Evolutionary conservation across 140 eudicot species (phyloP).

Genomic region (Ambrosia hybrid): DNA sequence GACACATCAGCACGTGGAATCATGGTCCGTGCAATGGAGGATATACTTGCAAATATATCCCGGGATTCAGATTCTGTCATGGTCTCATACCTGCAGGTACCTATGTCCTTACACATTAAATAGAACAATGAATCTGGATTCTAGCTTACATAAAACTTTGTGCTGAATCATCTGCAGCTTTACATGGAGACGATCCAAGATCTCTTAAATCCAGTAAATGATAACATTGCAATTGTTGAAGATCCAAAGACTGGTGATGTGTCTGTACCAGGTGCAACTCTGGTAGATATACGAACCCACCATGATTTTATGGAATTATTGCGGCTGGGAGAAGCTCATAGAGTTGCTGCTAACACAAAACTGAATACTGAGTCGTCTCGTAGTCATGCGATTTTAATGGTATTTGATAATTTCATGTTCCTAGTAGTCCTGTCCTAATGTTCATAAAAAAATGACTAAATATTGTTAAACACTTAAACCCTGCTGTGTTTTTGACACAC

Average conservation of each 20-base stretch:
- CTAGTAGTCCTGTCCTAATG: not conserved
- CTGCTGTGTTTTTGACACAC: not conserved
- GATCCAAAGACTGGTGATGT: slow-evolving; percentile 98
- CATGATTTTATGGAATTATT: slow-evolving; percentile 84
- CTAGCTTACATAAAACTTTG: slow-evolving; percentile 1
- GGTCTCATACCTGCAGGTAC: slow-evolving; percentile 93
- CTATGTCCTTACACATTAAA: not conserved
- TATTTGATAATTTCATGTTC: slow-evolving; percentile 28
- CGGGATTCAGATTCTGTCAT: slow-evolving; percentile 77
- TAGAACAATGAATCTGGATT: not conserved
- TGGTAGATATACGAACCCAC: slow-evolving; percentile 77
- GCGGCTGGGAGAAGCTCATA: slow-evolving; percentile 89
- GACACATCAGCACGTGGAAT: slow-evolving; percentile 98
- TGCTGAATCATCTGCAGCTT: slow-evolving; percentile 52
- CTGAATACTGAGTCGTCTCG: slow-evolving; percentile 98
- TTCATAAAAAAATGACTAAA: slow-evolving; percentile 13
- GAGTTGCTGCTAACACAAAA: slow-evolving; percentile 96
- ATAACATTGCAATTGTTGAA: slow-evolving; percentile 91
- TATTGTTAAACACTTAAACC: not conserved
- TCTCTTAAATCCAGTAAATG: slow-evolving; percentile 88
- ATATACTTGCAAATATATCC: slow-evolving; percentile 66
- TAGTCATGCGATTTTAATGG: slow-evolving; percentile 99
- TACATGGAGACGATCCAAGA: slow-evolving; percentile 98
- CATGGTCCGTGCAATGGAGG: slow-evolving; percentile 99
- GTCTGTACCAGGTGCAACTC: slow-evolving; percentile 88